Evolutionary conservation across 139 green algal species (phyloP), one percentile per base, ranked within the genome.

Genomic region (Pleodorina starrii): DNA sequence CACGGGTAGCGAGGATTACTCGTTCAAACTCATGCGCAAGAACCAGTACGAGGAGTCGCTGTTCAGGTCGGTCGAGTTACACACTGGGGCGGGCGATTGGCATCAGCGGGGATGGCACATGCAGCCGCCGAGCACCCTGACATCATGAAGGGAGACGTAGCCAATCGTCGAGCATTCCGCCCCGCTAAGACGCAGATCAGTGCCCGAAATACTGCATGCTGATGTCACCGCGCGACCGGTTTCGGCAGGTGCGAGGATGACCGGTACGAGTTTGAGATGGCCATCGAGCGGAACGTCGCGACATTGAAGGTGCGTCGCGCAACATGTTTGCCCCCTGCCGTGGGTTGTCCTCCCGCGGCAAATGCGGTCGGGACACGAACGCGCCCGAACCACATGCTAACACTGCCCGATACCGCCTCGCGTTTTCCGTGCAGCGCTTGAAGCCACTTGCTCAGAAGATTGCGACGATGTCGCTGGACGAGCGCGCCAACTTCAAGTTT

Each of bases 201-300:
- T n/a, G n/a, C n/a, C n/a, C n/a, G n/a, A n/a, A n/a, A n/a, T n/a
- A n/a, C n/a, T n/a, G n/a, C n/a, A n/a, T n/a, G n/a, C n/a, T n/a
- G n/a, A n/a, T n/a, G n/a, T n/a, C n/a, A n/a, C n/a, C n/a, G n/a
- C n/a, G n/a, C n/a, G n/a, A n/a, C n/a, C n/a, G 40, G 38, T 48
- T 7, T 44, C 38, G 35, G 35, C 66, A 88, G 82, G 54, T 98
- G 96, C 71, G 98, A 99, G 92, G 98, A 99, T 92, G 98, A 99
- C 91, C 94, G 97, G 71, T 99, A 97, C 89, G 97, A 99, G 93
- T 95, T 99, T 86, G 98, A 99, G 90, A 98, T 99, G 94, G 85
- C 95, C 43, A 96, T 99, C 2, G 96, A 99, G 92, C 96, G 94
- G 16, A 99, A 97, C 80, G 29, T 73, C 0, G 92, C 90, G 32